phyloP scores from a whole-genome alignment of 2,329 filamentous ascomycete genomes.

The Pseudogymnoascus verrucosus region DNA sequence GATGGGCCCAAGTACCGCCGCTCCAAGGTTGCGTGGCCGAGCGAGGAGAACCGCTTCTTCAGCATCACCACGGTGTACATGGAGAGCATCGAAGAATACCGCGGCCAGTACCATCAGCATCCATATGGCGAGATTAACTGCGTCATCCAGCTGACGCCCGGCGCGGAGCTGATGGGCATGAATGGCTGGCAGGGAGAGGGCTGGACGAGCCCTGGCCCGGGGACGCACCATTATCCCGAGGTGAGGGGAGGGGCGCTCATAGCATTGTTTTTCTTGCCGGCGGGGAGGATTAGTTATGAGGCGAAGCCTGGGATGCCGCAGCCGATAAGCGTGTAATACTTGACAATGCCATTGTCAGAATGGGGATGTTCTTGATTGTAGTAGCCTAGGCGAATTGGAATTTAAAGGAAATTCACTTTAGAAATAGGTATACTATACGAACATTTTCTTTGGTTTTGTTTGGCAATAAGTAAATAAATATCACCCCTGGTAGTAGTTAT shows the following conservation, averaged over 20 bases:
- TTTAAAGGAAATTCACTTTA: not conserved
- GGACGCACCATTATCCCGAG: conserved; percentile 50
- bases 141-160: conserved; percentile 41
- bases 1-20: conserved; percentile 40
- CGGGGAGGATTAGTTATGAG: conserved; percentile 44
- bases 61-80: conserved; percentile 52
- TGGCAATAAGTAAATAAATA: not conserved
- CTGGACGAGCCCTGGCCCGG: conserved; percentile 46
- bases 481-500: not conserved
- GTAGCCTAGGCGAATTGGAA: not conserved
- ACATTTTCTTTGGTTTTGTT: not conserved
- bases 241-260: conserved; percentile 42
- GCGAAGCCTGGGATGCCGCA: conserved; percentile 37
- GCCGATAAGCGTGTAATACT: conserved; percentile 22
- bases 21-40: conserved; percentile 39
- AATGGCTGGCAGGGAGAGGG: conserved; percentile 47
- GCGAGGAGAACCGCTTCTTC: conserved; percentile 40
- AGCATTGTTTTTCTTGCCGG: conserved; percentile 47
- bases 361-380: not conserved
- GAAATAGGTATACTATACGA: not conserved
- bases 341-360: not conserved
- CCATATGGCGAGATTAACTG: conserved; percentile 50
- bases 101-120: conserved; percentile 45
- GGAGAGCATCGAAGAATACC: conserved; percentile 39
- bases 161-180: conserved; percentile 46